A percentile compares a stretch with the other conserved stretches of the same genome.
Evolutionary conservation across 129 eudicot genomes (phyloP).

Genomic region (sunflower (Helianthus annuus)): HanXRQr2.0-SUNRISE NC_035445.2:149955961-149956460

Average conservation of each 20-base stretch:
- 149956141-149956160: background rate
- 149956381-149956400: conserved; percentile 1
- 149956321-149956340: background rate
- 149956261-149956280: background rate
- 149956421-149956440: background rate
- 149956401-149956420: background rate
- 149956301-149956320: conserved; percentile 1
- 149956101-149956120: background rate
- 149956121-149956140: background rate
- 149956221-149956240: background rate
- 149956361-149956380: background rate
- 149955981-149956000: too few species aligned
- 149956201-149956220: background rate
- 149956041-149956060: too few species aligned
- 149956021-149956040: too few species aligned
- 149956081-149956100: background rate
- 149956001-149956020: too few species aligned
- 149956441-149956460: background rate
- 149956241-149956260: background rate
- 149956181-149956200: background rate
- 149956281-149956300: background rate
- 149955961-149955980: too few species aligned
- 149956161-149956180: background rate
- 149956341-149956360: background rate
- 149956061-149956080: too few species aligned